A percentile compares a stretch with the other conserved stretches of the same genome.
Evolutionary conservation across 306 rosid genomes (phyloP).

Genomic region (Castanospermum australe): DNA sequence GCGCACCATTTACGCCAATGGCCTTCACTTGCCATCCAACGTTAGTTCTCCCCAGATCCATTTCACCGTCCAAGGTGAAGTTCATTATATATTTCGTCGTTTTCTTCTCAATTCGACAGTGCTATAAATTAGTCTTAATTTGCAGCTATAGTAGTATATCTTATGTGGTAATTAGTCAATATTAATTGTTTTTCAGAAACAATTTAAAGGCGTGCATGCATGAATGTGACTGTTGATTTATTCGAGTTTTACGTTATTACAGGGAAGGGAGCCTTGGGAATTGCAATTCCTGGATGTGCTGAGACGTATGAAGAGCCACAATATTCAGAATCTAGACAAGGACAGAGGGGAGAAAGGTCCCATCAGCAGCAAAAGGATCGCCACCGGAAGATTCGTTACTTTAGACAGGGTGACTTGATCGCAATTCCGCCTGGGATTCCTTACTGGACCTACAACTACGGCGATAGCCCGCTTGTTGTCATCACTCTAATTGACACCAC

Average conservation of each 20-base stretch:
- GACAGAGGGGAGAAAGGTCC: no score
- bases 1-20: slow-evolving; percentile 26
- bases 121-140: neutral
- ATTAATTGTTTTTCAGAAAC: no score
- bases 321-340: neutral
- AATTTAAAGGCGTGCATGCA: no score
- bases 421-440: slow-evolving; percentile 31
- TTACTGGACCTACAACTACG: slow-evolving; percentile 33
- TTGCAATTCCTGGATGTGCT: slow-evolving; percentile 20
- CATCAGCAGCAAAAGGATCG: neutral
- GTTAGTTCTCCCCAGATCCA: slow-evolving; percentile 11
- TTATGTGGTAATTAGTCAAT: no score
- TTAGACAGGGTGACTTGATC: slow-evolving; percentile 21
- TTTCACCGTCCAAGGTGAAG: slow-evolving; percentile 21
- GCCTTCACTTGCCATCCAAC: slow-evolving; percentile 38
- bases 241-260: neutral
- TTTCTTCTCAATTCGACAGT: neutral
- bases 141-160: no score
- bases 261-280: slow-evolving; percentile 20
- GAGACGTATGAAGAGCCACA: slow-evolving; percentile 22
- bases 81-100: no score
- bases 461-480: slow-evolving; percentile 11
- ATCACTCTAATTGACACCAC: slow-evolving; percentile 20
- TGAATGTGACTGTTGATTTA: neutral
- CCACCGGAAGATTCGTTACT: slow-evolving; percentile 24